Evolutionary conservation across 768 basidiomycete genomes (phyloP), one percentile per base, ranked within the genome.

Genomic region (Solioccasus polychromus): DNA sequence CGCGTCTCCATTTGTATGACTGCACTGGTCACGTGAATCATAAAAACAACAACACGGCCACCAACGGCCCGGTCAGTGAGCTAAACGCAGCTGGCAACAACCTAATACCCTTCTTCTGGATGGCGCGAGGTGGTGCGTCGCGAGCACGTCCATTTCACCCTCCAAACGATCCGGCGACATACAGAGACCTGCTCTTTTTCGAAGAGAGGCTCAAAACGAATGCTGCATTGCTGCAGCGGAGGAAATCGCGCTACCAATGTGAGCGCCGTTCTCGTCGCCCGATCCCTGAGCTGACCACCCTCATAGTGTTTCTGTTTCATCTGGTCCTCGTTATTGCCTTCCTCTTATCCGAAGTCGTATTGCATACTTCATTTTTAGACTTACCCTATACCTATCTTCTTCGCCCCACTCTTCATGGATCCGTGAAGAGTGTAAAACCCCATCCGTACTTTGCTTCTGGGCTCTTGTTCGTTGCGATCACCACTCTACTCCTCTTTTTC

Each of bases 161-260:
- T 0, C 69, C 83, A 29, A 81, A 81, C 57, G 92, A 94, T 64
- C 74, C 74, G 40, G 75, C 85, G 11, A 93, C 92, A 2, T 91
- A 87, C 65, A 74, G 87, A 35, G 95, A 99, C 63, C 71, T 99
- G 12, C 76, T 97, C 19, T 71, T 92, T 35, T 97, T 98, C 49
- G 95, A 99, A 69, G 94, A 97, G 62, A 78, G 95, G n/a, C 80
- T 99, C 47, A 96, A 96, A 71, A 86, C 88, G 17, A 97, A 88
- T 60, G 92, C 91, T 5, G 79, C 85, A n/a, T 79, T 75, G 49
- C 72, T 94, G 14, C 85, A 87, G 57, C 76, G 79, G 23, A 73
- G 91, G 45, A 93, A 93, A 66, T 76, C 80, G 22, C 77, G 88
- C 48, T 93, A 93, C 67, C 87, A 92, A 70, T 61, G 90, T 92